phyloP scores from a whole-genome alignment of 495 filamentous ascomycete genomes.

The Aspergillus egyptiacus region DNA sequence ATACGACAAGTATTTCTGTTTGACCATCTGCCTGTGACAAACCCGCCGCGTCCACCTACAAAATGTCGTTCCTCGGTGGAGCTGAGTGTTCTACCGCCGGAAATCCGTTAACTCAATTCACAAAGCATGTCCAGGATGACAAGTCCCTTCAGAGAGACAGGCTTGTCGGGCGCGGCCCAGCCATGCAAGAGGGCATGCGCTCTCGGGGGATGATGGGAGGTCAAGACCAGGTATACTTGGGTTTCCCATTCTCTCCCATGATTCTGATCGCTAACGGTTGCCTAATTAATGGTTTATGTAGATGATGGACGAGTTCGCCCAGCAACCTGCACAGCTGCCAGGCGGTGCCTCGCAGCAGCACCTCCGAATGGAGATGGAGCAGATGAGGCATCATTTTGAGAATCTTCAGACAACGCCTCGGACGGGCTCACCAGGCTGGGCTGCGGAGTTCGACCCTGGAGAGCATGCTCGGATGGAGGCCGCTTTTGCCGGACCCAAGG shows the following conservation, averaged over 20 bases:
- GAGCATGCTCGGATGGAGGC: slow-evolving; percentile 75
- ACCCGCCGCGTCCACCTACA: neutral
- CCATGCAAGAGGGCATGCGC: slow-evolving; percentile 59
- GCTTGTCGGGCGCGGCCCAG: slow-evolving; percentile 64
- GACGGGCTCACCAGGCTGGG: slow-evolving; percentile 58
- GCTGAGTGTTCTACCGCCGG: slow-evolving; percentile 95
- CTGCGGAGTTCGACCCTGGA: slow-evolving; percentile 60
- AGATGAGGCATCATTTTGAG: slow-evolving; percentile 60
- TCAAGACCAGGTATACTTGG: slow-evolving; percentile 53
- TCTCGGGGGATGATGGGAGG: slow-evolving; percentile 53
- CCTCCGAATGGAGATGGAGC: slow-evolving; percentile 58
- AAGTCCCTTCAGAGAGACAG: slow-evolving; percentile 89
- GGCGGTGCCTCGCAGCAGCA: slow-evolving; percentile 42
- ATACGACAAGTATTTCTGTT: neutral
- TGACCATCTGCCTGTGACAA: neutral
- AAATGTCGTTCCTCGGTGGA: slow-evolving; percentile 90
- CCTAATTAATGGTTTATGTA: slow-evolving; percentile 27
- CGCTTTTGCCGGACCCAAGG: slow-evolving; percentile 58
- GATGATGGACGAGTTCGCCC: slow-evolving; percentile 93
- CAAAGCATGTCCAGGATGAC: slow-evolving; percentile 91
- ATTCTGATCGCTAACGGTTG: slow-evolving; percentile 1
- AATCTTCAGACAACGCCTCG: slow-evolving; percentile 52
- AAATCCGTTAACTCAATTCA: slow-evolving; percentile 94
- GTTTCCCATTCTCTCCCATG: neutral
- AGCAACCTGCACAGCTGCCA: slow-evolving; percentile 58